Evolutionary conservation across 1,284 basidiomycete species (phyloP).

Genomic region (Mycosarcoma maydis): DNA sequence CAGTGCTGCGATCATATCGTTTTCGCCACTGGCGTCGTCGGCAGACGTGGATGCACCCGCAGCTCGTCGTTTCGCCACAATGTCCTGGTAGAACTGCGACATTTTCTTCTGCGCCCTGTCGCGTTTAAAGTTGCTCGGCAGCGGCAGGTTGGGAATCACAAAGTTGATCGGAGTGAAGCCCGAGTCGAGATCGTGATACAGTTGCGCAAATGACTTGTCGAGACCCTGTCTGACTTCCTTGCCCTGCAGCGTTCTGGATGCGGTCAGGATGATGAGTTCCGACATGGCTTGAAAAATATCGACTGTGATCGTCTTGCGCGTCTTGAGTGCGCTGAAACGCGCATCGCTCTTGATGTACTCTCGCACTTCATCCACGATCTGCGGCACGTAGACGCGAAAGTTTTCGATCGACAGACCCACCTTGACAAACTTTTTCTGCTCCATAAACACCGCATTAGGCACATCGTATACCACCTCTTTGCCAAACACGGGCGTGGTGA

Average conservation of each 20-base stretch:
- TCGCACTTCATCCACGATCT: slow-evolving; percentile 76
- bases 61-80: slow-evolving; percentile 81
- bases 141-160: slow-evolving; percentile 90
- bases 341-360: slow-evolving; percentile 68
- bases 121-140: slow-evolving; percentile 85
- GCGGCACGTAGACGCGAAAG: slow-evolving; percentile 86
- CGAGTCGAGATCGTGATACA: slow-evolving; percentile 90
- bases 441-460: slow-evolving; percentile 96
- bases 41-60: slow-evolving; percentile 7
- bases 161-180: slow-evolving; percentile 74
- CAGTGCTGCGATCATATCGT: slow-evolving; percentile 93
- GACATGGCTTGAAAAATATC: slow-evolving; percentile 76
- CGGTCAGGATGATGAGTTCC: slow-evolving; percentile 96
- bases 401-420: slow-evolving; percentile 92
- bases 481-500: slow-evolving; percentile 75
- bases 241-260: slow-evolving; percentile 90
- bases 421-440: slow-evolving; percentile 91
- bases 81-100: slow-evolving; percentile 90
- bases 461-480: slow-evolving; percentile 98
- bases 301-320: slow-evolving; percentile 30
- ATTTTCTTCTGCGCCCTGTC: slow-evolving; percentile 92
- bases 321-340: slow-evolving; percentile 71
- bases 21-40: slow-evolving; percentile 68
- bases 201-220: slow-evolving; percentile 84
- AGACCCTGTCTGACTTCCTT: slow-evolving; percentile 83